Base-by-base conservation (phyloP, 306 rosid species). In the Lablab purpureus region DNA sequence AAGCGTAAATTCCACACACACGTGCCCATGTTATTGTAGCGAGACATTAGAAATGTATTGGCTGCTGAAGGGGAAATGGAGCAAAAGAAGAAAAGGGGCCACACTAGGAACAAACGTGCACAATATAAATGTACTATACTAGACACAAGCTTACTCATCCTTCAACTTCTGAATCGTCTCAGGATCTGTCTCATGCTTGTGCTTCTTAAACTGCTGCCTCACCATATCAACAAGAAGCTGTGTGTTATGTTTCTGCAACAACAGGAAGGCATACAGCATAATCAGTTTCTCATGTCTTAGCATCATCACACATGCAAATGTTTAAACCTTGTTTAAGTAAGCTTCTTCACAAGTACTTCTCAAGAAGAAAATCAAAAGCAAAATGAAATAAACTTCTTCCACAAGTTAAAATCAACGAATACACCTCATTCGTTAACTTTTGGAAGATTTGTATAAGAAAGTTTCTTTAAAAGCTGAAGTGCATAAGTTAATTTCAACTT, bases 161-260 rank as follows among this genome's bases (percentile, higher is more conserved):
- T 91, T 95, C 7, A 87, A 58, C 80, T 89, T 87, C 66, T 93
- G 97, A 86, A 95, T 91, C 85, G 83, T 95, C 45, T 91, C 97
- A 0, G 97, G 99, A 73, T 95, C 97, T 46, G 90, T 87, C 89
- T 95, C 99, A 3, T 78, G 90, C 91, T 81, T 91, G 85, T 93
- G 56, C 70, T 56, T 86, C 81, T 82, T 91, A 87, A 95, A 92
- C 79, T 93, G 96, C 82, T 88, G 90, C 76, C 93, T 87, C 91
- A 94, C 94, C 93, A 92, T 92, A 22, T 49, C 87, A 22, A 93
- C 88, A 46, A 95, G 67, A 66, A 92, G 96, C 72, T 75, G 55
- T 17, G 98, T 90, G 82, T 95, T 91, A 71, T 91, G 87, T 87
- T 93, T 87, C 97, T 94, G 93, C 82, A 82, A 54, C 63, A 71